Conservation (phyloP, 257 asterid species). For the Solanum tarapatanum region DNA sequence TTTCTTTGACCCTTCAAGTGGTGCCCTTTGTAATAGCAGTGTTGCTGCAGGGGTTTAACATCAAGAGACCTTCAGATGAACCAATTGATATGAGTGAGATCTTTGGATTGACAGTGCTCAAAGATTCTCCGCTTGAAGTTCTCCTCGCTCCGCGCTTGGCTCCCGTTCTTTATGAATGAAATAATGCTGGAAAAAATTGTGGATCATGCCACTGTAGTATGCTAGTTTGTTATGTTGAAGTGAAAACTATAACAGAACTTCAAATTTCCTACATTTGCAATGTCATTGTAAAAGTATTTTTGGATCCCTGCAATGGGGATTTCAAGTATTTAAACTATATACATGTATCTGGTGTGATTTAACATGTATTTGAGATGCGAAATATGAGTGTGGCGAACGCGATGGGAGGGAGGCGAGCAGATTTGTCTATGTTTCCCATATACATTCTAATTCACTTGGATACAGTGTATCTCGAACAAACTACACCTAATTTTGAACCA, state of each 20-base stretch:
- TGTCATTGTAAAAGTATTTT: too few species aligned
- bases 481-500: too few species aligned
- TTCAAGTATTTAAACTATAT: too few species aligned
- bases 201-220: background rate
- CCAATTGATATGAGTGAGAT: conserved; percentile 42
- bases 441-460: too few species aligned
- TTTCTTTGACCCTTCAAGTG: conserved; percentile 11
- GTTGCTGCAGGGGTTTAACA: conserved; percentile 28
- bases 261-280: background rate
- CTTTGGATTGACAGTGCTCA: conserved; percentile 14
- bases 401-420: too few species aligned
- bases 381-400: too few species aligned
- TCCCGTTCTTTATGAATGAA: conserved; percentile 3
- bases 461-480: too few species aligned
- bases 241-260: background rate
- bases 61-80: conserved; percentile 1
- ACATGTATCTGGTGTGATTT: too few species aligned
- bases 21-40: conserved; percentile 17
- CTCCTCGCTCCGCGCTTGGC: conserved; percentile 17
- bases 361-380: too few species aligned
- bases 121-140: conserved; percentile 30
- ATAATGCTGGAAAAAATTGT: background rate
- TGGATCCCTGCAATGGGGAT: too few species aligned
- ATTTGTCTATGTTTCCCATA: too few species aligned
- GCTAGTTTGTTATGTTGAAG: background rate